Conservation (phyloP, 2,329 filamentous ascomycete species). For the Aspergillus proliferans region DNA sequence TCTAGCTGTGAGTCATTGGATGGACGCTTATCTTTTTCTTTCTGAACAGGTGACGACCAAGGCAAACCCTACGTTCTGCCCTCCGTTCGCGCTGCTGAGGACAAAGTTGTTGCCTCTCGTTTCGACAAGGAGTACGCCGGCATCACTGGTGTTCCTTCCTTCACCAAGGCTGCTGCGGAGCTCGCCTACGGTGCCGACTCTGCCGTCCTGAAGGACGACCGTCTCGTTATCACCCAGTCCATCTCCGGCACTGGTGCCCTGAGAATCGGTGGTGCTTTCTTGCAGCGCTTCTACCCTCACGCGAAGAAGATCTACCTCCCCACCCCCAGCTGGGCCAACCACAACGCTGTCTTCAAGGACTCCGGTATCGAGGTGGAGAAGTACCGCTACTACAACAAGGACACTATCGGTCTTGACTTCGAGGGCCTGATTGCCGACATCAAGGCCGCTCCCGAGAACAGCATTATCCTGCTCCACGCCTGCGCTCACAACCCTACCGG, state of each 20-base stretch:
- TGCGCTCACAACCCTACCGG: conserved; percentile 98
- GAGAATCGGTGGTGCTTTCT: conserved; percentile 88
- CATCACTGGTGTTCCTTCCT: conserved; percentile 91
- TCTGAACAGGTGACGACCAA: conserved; percentile 64
- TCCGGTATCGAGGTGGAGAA: conserved; percentile 84
- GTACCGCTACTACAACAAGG: conserved; percentile 99
- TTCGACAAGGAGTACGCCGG: conserved; percentile 97
- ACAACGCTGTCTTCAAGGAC: conserved; percentile 93
- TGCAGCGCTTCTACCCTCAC: conserved; percentile 82
- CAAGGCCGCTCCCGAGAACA: conserved; percentile 77
- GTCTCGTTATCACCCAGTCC: conserved; percentile 89
- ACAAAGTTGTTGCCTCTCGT: conserved; percentile 69
- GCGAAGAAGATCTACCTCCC: conserved; percentile 96
- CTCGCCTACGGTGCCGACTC: conserved; percentile 85
- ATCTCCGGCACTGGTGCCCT: conserved; percentile 97
- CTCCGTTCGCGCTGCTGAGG: conserved; percentile 82
- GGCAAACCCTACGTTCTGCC: conserved; percentile 98
- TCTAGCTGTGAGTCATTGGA: not conserved
- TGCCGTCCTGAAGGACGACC: conserved; percentile 63
- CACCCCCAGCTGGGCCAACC: conserved; percentile 95
- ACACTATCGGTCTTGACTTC: conserved; percentile 96
- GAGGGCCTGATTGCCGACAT: conserved; percentile 87
- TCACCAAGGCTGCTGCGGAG: conserved; percentile 84
- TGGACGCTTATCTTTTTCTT: not conserved
- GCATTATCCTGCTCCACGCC: conserved; percentile 88